These are phyloP conservation scores for Plasmodium berghei DNA, from an alignment of 169 alveolate species.

Conservation along the genomic window DNA sequence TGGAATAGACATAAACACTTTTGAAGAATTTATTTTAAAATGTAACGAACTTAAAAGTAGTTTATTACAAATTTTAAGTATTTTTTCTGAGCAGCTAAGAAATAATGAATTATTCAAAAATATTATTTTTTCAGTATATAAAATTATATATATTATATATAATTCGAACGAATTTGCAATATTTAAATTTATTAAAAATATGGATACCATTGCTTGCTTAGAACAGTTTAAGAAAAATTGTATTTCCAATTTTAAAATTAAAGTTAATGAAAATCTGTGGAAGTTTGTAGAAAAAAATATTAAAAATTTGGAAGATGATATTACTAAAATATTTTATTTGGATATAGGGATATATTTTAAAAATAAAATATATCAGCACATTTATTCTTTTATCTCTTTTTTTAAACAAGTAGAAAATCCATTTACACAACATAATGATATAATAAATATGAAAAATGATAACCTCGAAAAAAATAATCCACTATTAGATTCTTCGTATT, in stretches of 20 bases:
- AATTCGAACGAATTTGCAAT: constrained; percentile 52
- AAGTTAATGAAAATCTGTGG: constrained; percentile 32
- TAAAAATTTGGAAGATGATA: constrained; percentile 3
- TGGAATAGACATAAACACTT: constrained; percentile 5
- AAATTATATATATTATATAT: constrained; percentile 56
- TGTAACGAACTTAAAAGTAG: constrained; percentile 33
- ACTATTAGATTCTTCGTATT: neutral
- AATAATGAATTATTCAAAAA: constrained; percentile 16
- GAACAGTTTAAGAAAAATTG: constrained; percentile 1
- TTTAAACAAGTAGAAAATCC: constrained; percentile 5
- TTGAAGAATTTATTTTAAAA: constrained; percentile 31
- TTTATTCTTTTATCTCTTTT: constrained; percentile 4
- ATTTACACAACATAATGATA: neutral
- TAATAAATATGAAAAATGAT: too few species aligned
- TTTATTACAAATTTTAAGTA: constrained; percentile 39
- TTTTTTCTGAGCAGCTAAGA: constrained; percentile 14
- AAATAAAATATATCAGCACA: constrained; percentile 4
- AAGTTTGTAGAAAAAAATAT: constrained; percentile 17
- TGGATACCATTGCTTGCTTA: neutral
- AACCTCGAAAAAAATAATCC: neutral
- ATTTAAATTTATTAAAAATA: constrained; percentile 54
- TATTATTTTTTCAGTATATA: constrained; percentile 13
- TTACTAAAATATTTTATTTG: constrained; percentile 20
- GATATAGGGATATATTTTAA: constrained; percentile 46
- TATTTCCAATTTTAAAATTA: constrained; percentile 11